A percentile compares a stretch with the other conserved stretches of the same genome.
These are phyloP conservation scores for Cyberlindnera samutprakarnensis DNA, from an alignment of 805 yeast genomes.

Conservation along the genomic window DNA sequence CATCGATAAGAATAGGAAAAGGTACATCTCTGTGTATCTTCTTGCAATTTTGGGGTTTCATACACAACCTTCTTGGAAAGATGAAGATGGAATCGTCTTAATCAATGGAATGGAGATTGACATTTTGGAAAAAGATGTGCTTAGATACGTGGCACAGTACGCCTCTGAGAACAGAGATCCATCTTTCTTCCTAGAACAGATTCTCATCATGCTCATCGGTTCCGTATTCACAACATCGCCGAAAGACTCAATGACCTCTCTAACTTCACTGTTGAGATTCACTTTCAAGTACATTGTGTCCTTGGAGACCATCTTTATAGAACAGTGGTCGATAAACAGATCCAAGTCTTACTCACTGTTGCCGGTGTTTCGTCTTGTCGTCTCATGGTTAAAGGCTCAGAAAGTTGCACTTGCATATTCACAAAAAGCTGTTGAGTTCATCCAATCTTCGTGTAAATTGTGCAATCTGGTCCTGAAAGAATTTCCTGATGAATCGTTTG, in stretches of 20 bases:
- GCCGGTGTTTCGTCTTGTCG: constrained; percentile 40
- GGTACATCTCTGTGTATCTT: constrained; percentile 17
- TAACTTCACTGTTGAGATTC: constrained; percentile 29
- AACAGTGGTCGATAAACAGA: constrained; percentile 21
- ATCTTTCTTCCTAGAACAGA: constrained; percentile 22
- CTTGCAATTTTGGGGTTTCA: constrained; percentile 35
- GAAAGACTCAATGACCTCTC: constrained; percentile 2
- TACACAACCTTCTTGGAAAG: constrained; percentile 33
- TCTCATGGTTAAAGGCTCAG: constrained; percentile 52
- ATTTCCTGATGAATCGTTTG: constrained; percentile 9
- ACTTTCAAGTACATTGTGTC: constrained; percentile 32
- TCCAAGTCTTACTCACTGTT: constrained; percentile 17
- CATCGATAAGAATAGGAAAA: constrained; percentile 10
- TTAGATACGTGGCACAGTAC: constrained; percentile 16
- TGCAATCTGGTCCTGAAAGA: constrained; percentile 21
- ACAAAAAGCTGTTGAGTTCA: constrained; percentile 25
- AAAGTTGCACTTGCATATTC: constrained; percentile 32
- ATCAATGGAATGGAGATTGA: constrained; percentile 24
- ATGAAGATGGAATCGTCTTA: constrained; percentile 16
- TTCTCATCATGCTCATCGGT: constrained; percentile 30
- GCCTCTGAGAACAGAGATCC: constrained; percentile 8
- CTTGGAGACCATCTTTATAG: constrained; percentile 26
- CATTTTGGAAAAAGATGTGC: constrained; percentile 27
- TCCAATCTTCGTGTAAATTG: constrained; percentile 23
- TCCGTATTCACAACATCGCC: constrained; percentile 24